Percentiles rank a stretch among this genome's conserved stretches.
phyloP scores from a whole-genome alignment of 345 rosid genomes.

The Lumnitzera racemosa region DNA sequence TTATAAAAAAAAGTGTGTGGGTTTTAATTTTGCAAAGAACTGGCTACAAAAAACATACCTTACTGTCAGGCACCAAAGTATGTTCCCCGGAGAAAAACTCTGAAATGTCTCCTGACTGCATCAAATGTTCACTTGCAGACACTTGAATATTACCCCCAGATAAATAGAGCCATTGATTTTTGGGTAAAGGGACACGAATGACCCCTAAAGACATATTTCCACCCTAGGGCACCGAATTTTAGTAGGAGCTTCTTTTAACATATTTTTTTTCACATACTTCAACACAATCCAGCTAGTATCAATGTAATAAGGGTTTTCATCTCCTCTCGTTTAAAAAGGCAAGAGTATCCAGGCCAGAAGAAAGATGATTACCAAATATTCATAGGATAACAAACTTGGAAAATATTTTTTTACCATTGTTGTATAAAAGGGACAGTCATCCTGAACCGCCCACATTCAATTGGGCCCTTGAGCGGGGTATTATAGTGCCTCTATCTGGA shows the following conservation, averaged over 20 bases:
- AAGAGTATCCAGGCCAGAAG: conserved; percentile 30
- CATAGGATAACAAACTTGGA: conserved; percentile 36
- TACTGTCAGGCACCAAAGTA: too few relatives aligned
- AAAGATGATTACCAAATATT: conserved; percentile 35
- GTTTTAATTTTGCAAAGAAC: too few relatives aligned
- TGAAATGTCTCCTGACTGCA: too few relatives aligned
- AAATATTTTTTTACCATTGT: conserved; percentile 38
- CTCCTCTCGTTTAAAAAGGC: conserved; percentile 50
- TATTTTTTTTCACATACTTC: conserved; percentile 41
- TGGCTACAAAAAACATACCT: too few relatives aligned
- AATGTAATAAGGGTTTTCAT: conserved; percentile 28
- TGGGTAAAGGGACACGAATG: too few relatives aligned
- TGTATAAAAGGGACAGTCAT: conserved; percentile 33
- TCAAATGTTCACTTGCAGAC: too few relatives aligned
- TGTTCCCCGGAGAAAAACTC: too few relatives aligned
- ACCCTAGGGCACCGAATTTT: conserved; percentile 20
- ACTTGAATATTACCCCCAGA: too few relatives aligned
- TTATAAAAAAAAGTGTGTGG: too few relatives aligned
- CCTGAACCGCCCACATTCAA: conserved; percentile 34
- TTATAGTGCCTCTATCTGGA: conserved; percentile 37
- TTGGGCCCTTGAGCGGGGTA: conserved; percentile 42
- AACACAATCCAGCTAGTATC: conserved; percentile 31
- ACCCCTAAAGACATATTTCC: too few relatives aligned
- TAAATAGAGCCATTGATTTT: too few relatives aligned
- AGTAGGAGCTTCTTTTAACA: conserved; percentile 34